Conservation (phyloP, 371 early-diverging fungal species). For the Mortierella sp. region DNA sequence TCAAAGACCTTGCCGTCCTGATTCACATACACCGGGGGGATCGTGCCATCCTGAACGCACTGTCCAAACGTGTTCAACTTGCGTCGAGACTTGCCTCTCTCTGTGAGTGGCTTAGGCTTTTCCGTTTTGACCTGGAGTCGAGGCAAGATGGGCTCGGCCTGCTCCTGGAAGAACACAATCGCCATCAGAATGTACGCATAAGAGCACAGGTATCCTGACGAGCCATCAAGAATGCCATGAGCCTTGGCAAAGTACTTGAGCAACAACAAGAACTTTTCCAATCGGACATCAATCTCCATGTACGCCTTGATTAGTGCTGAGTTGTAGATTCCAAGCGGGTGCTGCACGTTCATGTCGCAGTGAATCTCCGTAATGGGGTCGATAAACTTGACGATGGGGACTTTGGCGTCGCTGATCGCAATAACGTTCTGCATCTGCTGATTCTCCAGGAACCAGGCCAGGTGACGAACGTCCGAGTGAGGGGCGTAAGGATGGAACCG, state of each 20-base stretch:
- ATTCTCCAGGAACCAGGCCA: conserved; percentile 16
- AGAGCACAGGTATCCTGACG: conserved; percentile 30
- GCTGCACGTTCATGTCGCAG: conserved; percentile 83
- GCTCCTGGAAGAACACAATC: conserved; percentile 47
- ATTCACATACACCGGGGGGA: background rate
- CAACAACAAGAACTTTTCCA: conserved; percentile 71
- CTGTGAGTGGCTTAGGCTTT: conserved; percentile 14
- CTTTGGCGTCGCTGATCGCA: conserved; percentile 39
- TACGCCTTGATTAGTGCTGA: conserved; percentile 78
- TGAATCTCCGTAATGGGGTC: conserved; percentile 27
- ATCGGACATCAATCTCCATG: conserved; percentile 78
- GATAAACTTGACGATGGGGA: conserved; percentile 48
- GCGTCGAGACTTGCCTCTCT: conserved; percentile 12
- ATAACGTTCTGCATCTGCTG: conserved; percentile 15
- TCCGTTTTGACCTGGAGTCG: conserved; percentile 28
- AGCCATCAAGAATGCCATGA: conserved; percentile 35
- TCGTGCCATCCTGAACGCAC: conserved; percentile 1
- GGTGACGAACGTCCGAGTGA: conserved; percentile 17
- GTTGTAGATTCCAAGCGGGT: conserved; percentile 79
- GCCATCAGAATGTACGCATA: conserved; percentile 50
- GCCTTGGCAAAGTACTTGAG: conserved; percentile 64
- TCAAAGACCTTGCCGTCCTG: conserved; percentile 33
- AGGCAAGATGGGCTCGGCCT: conserved; percentile 33
- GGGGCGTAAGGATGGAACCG: conserved; percentile 11
- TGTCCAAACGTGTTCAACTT: conserved; percentile 6